Conservation (phyloP, 1,284 basidiomycete genomes). For the Austroboletus niveus region DNA sequence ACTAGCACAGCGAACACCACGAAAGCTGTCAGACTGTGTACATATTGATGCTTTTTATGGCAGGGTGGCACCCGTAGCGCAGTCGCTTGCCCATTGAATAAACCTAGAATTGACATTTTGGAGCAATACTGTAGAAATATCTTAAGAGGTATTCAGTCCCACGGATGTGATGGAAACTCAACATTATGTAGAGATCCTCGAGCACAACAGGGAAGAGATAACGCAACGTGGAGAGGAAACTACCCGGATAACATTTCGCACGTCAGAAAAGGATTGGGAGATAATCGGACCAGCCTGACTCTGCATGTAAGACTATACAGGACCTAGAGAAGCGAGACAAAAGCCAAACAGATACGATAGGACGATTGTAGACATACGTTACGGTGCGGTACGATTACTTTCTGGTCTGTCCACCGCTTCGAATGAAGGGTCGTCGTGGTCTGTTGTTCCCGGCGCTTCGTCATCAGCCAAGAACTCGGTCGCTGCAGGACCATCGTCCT, state of each 20-base stretch:
- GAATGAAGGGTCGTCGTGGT: conserved; percentile 30
- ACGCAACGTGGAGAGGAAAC: no score
- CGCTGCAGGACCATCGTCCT: conserved; percentile 69
- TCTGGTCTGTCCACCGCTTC: conserved; percentile 2
- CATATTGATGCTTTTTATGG: no score
- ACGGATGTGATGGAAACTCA: no score
- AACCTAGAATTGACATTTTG: not conserved
- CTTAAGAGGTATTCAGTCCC: no score
- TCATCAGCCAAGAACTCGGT: conserved; percentile 63
- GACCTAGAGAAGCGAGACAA: not conserved
- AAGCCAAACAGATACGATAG: not conserved
- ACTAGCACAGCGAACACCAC: not conserved
- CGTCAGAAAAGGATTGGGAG: not conserved
- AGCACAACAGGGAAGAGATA: no score
- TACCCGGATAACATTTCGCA: not conserved
- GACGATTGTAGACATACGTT: conserved; percentile 1
- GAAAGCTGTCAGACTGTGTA: not conserved
- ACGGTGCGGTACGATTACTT: conserved; percentile 4
- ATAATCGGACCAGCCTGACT: not conserved
- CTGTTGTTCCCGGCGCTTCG: conserved; percentile 35
- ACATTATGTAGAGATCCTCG: no score
- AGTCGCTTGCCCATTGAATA: conserved; percentile 1
- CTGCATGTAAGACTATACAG: not conserved
- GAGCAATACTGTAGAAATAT: no score
- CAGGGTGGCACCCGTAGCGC: not conserved